phyloP scores from a whole-genome alignment of 805 yeast species.

The Osmozyma mogii region DNA sequence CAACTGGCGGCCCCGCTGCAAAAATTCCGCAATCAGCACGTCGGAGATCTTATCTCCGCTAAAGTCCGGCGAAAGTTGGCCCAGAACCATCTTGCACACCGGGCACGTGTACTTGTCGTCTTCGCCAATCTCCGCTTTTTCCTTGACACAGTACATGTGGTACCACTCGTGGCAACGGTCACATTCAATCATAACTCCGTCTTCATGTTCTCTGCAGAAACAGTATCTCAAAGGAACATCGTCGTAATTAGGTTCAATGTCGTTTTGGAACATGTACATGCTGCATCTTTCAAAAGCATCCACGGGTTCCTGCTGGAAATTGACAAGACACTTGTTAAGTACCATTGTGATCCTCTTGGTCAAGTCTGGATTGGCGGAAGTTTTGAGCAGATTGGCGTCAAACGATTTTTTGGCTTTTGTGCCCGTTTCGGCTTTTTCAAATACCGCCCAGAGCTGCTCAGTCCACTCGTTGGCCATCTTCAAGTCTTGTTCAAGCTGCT shows the following conservation, averaged over 20 bases:
- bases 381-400: conserved; percentile 3
- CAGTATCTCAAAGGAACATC: conserved; percentile 36
- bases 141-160: conserved; percentile 47
- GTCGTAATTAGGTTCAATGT: conserved; percentile 5
- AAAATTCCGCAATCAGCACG: background rate
- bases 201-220: conserved; percentile 54
- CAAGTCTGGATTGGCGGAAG: conserved; percentile 9
- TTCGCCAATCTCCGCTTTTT: background rate
- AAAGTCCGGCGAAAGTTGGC: conserved; percentile 3
- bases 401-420: conserved; percentile 10
- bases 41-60: background rate
- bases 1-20: background rate
- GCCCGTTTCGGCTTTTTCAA: conserved; percentile 10
- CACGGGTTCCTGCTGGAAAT: conserved; percentile 17
- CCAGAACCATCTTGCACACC: conserved; percentile 3
- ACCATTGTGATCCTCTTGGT: conserved; percentile 15
- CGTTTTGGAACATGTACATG: conserved; percentile 11
- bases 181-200: conserved; percentile 61
- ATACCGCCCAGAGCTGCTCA: conserved; percentile 6
- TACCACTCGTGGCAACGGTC: conserved; percentile 69
- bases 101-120: conserved; percentile 1
- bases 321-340: conserved; percentile 15
- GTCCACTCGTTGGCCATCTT: conserved; percentile 19
- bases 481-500: conserved; percentile 11
- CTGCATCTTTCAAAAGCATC: conserved; percentile 22